Evolutionary conservation across 148 eudicot species (phyloP).

Genomic region (Heliamphora exappendiculata): DNA sequence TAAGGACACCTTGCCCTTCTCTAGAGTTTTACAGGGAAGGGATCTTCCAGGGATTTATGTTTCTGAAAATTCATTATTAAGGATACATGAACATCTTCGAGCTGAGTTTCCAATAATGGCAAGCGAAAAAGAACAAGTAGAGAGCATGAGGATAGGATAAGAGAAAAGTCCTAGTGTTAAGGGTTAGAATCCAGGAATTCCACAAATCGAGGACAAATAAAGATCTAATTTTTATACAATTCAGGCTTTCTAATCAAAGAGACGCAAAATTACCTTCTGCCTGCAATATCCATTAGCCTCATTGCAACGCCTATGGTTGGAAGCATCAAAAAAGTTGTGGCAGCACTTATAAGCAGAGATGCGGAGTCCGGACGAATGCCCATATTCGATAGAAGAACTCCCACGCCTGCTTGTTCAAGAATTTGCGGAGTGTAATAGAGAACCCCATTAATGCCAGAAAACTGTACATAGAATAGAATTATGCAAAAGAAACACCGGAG

Average conservation of each 20-base stretch:
- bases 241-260: background rate
- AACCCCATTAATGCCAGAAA: conserved; percentile 87
- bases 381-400: conserved; percentile 57
- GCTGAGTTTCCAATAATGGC: background rate
- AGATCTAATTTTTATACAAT: background rate
- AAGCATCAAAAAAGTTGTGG: conserved; percentile 80
- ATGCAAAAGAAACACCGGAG: conserved; percentile 3
- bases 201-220: background rate
- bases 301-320: conserved; percentile 75
- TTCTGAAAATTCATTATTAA: background rate
- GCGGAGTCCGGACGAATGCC: conserved; percentile 70
- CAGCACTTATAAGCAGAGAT: conserved; percentile 62
- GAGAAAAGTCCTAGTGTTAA: background rate
- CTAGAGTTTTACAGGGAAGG: background rate
- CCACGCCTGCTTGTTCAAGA: conserved; percentile 82
- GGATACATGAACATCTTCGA: background rate
- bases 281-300: conserved; percentile 78
- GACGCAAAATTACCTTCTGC: conserved; percentile 54
- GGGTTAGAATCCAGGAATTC: background rate
- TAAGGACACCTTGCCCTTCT: background rate
- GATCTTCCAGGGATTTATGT: background rate
- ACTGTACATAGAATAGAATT: conserved; percentile 27
- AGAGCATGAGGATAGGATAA: background rate
- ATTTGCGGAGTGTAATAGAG: conserved; percentile 87
- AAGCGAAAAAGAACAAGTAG: background rate